Conservation (phyloP, 2,329 filamentous ascomycete genomes). For the Pestalotiopsis sp. region DNA sequence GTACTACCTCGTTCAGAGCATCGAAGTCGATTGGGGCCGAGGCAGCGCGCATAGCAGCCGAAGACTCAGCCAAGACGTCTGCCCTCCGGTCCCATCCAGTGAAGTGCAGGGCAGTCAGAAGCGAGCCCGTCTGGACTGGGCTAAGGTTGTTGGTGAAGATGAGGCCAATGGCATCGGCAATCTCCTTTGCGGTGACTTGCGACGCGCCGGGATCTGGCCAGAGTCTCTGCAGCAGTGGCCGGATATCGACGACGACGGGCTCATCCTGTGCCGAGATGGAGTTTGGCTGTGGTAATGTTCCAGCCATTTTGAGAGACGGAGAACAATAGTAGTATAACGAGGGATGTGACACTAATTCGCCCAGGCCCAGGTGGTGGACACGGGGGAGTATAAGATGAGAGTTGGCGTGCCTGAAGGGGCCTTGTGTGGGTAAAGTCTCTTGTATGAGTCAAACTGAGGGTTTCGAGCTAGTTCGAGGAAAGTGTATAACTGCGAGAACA, state of each 20-base stretch:
- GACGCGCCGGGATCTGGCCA: conserved; percentile 58
- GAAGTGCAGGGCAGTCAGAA: conserved; percentile 91
- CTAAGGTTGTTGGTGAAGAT: conserved; percentile 91
- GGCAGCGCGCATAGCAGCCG: conserved; percentile 79
- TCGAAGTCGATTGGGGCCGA: conserved; percentile 71
- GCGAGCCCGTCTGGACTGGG: conserved; percentile 82
- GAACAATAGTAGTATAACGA: background rate
- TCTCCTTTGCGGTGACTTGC: conserved; percentile 72
- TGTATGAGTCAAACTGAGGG: background rate
- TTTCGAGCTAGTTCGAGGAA: background rate
- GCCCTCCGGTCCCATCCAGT: conserved; percentile 82
- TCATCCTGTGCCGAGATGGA: conserved; percentile 22
- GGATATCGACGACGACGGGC: conserved; percentile 56
- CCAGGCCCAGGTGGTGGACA: background rate
- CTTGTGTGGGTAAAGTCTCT: background rate
- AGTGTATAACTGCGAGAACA: background rate
- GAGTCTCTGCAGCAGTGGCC: conserved; percentile 71
- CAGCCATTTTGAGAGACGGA: background rate
- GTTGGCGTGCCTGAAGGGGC: no score
- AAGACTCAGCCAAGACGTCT: conserved; percentile 85
- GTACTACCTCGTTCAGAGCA: conserved; percentile 62
- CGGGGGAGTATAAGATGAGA: background rate
- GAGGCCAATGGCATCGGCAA: conserved; percentile 84
- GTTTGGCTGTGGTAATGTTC: conserved; percentile 15
- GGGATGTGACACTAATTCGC: background rate